phyloP scores from a whole-genome alignment of 2,329 filamentous ascomycete genomes.

The Beauveria bassiana region DNA sequence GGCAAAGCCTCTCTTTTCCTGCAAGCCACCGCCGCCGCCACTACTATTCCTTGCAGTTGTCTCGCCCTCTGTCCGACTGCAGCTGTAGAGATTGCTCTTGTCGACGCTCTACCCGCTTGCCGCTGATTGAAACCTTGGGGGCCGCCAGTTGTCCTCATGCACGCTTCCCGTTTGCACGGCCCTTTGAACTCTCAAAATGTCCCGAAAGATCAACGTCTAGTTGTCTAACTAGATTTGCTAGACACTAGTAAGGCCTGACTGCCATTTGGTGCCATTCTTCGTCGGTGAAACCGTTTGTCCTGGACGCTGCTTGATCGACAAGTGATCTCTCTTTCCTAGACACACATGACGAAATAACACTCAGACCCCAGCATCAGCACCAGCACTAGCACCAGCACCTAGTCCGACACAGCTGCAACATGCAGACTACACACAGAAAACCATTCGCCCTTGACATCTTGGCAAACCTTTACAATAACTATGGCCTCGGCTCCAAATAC shows the following conservation, averaged over 20 bases:
- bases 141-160: no score
- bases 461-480: neutral
- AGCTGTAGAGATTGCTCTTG: neutral
- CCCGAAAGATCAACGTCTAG: no score
- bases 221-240: no score
- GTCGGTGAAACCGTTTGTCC: neutral
- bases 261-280: neutral
- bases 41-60: neutral
- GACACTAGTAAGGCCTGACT: neutral
- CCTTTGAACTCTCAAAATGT: no score
- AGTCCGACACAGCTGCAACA: neutral
- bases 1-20: neutral
- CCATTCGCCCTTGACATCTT: neutral
- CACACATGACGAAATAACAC: neutral
- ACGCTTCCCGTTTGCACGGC: no score
- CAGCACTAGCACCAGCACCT: neutral
- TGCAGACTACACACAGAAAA: neutral
- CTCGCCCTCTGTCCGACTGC: neutral
- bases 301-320: neutral
- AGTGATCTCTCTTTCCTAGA: neutral
- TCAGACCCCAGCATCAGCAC: neutral
- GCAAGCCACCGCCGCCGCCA: conserved; percentile 1
- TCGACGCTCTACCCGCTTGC: no score
- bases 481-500: neutral
- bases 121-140: no score